These are phyloP conservation scores for Scutellaria barbata DNA, from an alignment of 257 asterid species.

Conservation along the genomic window DNA sequence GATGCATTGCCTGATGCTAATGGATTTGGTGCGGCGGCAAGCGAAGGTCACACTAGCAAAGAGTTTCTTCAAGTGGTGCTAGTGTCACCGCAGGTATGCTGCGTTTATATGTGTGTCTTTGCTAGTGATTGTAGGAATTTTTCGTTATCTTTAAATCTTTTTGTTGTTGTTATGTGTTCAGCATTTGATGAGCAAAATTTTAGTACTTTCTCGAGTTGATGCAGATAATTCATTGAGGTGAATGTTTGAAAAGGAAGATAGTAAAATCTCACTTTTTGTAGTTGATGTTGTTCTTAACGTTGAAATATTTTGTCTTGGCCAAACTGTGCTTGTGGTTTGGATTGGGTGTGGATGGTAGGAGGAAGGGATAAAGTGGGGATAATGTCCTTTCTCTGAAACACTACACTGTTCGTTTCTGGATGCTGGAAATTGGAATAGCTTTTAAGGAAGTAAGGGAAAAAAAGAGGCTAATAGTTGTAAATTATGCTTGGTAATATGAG, in stretches of 20 bases:
- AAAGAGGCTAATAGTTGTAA: background rate
- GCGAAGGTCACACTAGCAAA: conserved; percentile 48
- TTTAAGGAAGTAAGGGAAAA: background rate
- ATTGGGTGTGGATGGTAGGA: background rate
- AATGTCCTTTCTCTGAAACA: background rate
- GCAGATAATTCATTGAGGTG: background rate
- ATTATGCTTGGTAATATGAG: background rate
- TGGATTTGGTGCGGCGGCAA: conserved; percentile 51
- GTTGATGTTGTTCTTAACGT: background rate
- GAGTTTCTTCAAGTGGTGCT: conserved; percentile 83
- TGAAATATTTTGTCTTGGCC: background rate
- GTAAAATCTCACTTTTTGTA: background rate
- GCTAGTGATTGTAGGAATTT: background rate
- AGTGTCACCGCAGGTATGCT: conserved; percentile 92
- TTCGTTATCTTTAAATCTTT: background rate
- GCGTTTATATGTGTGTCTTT: background rate
- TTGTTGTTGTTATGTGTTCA: background rate
- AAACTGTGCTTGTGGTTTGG: background rate
- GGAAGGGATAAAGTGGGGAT: conserved; percentile 5
- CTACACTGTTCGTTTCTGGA: background rate
- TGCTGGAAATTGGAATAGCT: background rate
- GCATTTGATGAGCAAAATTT: background rate
- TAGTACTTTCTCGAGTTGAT: background rate
- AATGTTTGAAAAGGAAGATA: background rate
- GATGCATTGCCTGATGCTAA: conserved; percentile 56